Percentiles rank a stretch among this genome's conserved stretches.
Conservation (phyloP, 1,139 yeast genomes). For the Kurtzmaniella natalensis region DNA sequence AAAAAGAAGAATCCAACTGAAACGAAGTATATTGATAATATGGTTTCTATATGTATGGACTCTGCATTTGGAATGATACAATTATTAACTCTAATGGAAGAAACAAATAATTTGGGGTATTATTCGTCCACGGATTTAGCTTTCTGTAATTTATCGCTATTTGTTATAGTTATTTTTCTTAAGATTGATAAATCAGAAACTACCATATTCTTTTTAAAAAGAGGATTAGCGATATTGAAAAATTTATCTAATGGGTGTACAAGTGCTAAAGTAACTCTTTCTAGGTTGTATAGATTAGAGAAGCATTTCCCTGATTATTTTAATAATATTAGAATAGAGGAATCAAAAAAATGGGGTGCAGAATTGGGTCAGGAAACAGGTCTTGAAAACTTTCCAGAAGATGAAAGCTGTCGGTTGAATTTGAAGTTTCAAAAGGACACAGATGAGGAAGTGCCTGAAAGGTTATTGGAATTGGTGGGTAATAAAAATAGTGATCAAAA, state of each 20-base stretch:
- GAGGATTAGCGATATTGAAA: constrained; percentile 14
- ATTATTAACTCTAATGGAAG: constrained; percentile 13
- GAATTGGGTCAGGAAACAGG: neutral
- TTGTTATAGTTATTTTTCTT: constrained; percentile 15
- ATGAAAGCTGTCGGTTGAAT: neutral
- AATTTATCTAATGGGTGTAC: constrained; percentile 15
- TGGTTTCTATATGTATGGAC: constrained; percentile 17
- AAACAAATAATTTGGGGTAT: constrained; percentile 14
- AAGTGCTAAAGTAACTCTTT: constrained; percentile 11
- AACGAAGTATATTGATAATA: constrained; percentile 14
- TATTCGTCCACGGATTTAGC: constrained; percentile 16
- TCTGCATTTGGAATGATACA: constrained; percentile 16
- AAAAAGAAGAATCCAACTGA: constrained; percentile 9
- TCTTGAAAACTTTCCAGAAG: neutral
- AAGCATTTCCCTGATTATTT: neutral
- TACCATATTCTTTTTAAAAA: constrained; percentile 14
- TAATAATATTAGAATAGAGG: neutral
- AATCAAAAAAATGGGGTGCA: neutral
- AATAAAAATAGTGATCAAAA: neutral
- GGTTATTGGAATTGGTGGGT: no score
- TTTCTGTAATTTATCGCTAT: constrained; percentile 14
- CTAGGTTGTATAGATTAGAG: neutral
- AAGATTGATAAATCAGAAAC: constrained; percentile 15
- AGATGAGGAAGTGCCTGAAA: no score
- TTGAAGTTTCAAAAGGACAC: neutral